Evolutionary conservation across 495 filamentous ascomycete species (phyloP).

Genomic region (Podospora comata): DNA sequence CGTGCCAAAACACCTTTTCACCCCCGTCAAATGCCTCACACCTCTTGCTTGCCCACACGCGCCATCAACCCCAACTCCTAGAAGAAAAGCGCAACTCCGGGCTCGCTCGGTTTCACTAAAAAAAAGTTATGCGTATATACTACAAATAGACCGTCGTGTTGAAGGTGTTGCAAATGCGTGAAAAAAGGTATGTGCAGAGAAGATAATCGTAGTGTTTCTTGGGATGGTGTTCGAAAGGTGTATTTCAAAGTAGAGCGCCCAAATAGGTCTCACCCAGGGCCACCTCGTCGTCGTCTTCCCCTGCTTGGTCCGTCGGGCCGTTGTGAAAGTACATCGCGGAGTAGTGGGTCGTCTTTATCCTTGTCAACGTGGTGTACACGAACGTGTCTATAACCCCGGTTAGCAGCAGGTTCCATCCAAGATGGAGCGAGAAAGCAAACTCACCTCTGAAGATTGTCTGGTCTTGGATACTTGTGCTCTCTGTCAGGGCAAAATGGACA

Average conservation of each 20-base stretch:
- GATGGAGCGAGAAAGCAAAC: slow-evolving; percentile 17
- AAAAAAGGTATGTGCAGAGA: not conserved
- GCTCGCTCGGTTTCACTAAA: not conserved
- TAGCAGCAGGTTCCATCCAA: slow-evolving; percentile 7
- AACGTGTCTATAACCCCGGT: slow-evolving; percentile 63
- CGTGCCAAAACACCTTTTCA: not conserved
- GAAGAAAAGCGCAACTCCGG: not conserved
- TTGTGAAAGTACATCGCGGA: slow-evolving; percentile 79
- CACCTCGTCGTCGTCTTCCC: slow-evolving; percentile 69
- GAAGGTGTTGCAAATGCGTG: not conserved
- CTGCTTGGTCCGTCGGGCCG: slow-evolving; percentile 79
- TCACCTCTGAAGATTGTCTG: slow-evolving; percentile 96
- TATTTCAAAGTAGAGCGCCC: not conserved
- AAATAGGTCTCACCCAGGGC: not conserved
- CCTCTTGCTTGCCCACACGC: not conserved
- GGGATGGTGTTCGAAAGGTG: not conserved
- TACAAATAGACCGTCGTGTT: not conserved
- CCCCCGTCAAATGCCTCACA: not conserved
- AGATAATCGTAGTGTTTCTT: not conserved
- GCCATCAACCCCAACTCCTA: not conserved
- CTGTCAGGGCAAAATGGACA: slow-evolving; percentile 95
- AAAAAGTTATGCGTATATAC: not conserved
- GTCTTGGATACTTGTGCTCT: slow-evolving; percentile 94
- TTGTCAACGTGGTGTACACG: slow-evolving; percentile 86
- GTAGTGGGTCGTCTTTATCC: slow-evolving; percentile 72